A percentile compares a stretch with the other conserved stretches of the same genome.
phyloP scores from a whole-genome alignment of 2,329 filamentous ascomycete genomes.

The Penicillium sp. region DNA sequence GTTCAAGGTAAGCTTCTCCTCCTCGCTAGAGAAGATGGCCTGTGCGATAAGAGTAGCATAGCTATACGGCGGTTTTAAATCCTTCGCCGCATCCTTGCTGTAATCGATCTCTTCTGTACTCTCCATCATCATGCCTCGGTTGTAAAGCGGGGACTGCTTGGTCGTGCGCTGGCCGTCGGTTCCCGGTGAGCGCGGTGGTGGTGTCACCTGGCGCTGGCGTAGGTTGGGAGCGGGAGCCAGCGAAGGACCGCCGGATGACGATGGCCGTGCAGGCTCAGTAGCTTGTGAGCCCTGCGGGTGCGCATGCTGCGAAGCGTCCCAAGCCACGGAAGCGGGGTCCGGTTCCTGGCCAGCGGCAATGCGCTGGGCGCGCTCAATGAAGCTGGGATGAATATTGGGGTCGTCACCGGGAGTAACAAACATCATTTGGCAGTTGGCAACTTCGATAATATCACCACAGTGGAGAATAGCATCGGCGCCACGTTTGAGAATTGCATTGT shows the following conservation, averaged over 20 bases:
- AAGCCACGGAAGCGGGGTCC: constrained; percentile 33
- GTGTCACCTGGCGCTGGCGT: constrained; percentile 49
- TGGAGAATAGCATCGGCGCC: constrained; percentile 69
- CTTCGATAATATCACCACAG: constrained; percentile 89
- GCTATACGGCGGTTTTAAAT: constrained; percentile 93
- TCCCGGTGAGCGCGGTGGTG: constrained; percentile 45
- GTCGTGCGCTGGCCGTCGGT: constrained; percentile 43
- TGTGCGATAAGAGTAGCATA: constrained; percentile 98
- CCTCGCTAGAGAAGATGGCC: constrained; percentile 83
- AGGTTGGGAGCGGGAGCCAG: constrained; percentile 50
- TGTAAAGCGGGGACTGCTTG: constrained; percentile 54
- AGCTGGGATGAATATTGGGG: constrained; percentile 69
- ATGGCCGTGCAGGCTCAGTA: constrained; percentile 23
- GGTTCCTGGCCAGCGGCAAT: constrained; percentile 46
- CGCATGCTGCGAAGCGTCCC: constrained; percentile 44
- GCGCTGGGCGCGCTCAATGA: constrained; percentile 68
- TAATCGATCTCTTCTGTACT: constrained; percentile 58
- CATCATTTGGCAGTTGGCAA: constrained; percentile 96
- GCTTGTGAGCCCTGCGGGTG: constrained; percentile 37
- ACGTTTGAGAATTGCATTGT: constrained; percentile 72
- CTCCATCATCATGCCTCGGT: constrained; percentile 58
- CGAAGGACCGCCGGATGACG: constrained; percentile 36
- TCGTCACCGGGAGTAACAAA: constrained; percentile 87
- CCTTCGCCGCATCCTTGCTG: constrained; percentile 80
- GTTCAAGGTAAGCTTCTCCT: constrained; percentile 86